Evolutionary conservation across 2,329 filamentous ascomycete species (phyloP).

Genomic region (Aspergillus intermedius): DNA sequence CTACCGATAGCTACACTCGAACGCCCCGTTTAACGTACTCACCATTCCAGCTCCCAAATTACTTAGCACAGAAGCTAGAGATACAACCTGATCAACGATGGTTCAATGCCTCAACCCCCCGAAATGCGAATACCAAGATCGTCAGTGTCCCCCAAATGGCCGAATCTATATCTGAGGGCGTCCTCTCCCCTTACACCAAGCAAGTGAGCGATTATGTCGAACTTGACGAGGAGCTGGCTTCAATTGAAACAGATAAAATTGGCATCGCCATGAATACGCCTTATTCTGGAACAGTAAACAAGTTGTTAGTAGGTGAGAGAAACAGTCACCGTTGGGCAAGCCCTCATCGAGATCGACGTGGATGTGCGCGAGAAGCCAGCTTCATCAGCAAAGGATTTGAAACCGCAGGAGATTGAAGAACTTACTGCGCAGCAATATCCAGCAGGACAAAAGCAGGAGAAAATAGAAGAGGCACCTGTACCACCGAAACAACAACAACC

Average conservation of each 20-base stretch:
- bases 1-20: too few species aligned
- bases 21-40: too few species aligned
- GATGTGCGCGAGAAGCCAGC: background rate
- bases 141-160: slow-evolving; percentile 46
- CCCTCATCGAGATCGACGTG: slow-evolving; percentile 62
- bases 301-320: slow-evolving; percentile 80
- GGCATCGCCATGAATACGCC: slow-evolving; percentile 93
- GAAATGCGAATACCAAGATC: background rate
- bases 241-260: slow-evolving; percentile 97
- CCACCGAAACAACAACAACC: background rate
- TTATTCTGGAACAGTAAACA: slow-evolving; percentile 76
- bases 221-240: slow-evolving; percentile 89
- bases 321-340: slow-evolving; percentile 84
- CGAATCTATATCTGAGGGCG: slow-evolving; percentile 92
- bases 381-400: background rate
- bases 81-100: too few species aligned
- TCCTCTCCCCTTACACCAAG: slow-evolving; percentile 85
- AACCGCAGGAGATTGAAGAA: background rate
- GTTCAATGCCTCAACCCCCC: background rate
- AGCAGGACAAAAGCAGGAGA: background rate
- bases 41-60: too few species aligned
- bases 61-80: too few species aligned
- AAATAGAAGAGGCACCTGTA: background rate
- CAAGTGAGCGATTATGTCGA: slow-evolving; percentile 83
- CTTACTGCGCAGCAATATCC: too few species aligned